phyloP scores from a whole-genome alignment of 1,284 basidiomycete species.

The Sphagnurus paluster region DNA sequence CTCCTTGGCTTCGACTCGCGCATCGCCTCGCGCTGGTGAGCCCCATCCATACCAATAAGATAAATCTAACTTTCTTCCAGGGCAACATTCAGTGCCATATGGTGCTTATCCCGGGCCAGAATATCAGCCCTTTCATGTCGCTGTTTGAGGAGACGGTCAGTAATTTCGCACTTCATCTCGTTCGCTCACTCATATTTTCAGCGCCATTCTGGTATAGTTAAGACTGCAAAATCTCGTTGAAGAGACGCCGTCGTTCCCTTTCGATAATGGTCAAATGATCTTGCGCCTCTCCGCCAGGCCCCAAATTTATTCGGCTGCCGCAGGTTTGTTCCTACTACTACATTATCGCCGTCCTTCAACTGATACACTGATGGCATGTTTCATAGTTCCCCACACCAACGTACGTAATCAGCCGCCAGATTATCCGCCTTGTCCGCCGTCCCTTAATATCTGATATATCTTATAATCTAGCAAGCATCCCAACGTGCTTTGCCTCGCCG shows the following conservation, averaged over 20 bases:
- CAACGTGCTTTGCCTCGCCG: conserved; percentile 24
- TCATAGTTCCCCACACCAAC: conserved; percentile 16
- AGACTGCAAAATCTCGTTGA: conserved; percentile 40
- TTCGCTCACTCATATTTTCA: conserved; percentile 12
- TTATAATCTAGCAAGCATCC: conserved; percentile 15
- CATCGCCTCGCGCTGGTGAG: conserved; percentile 49
- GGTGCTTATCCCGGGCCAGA: conserved; percentile 46
- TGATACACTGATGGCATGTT: conserved; percentile 8
- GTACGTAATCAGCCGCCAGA: conserved; percentile 26
- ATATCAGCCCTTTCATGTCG: conserved; percentile 43
- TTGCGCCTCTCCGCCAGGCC: conserved; percentile 35
- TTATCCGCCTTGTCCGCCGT: conserved; percentile 11
- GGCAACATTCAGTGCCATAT: conserved; percentile 59
- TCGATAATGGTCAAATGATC: conserved; percentile 26
- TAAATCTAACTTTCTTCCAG: conserved; percentile 33
- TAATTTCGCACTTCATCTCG: conserved; percentile 6
- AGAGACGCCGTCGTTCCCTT: conserved; percentile 31
- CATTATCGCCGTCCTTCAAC: conserved; percentile 1
- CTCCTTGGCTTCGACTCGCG: conserved; percentile 41
- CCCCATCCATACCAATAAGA: no score
- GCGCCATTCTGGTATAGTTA: conserved; percentile 32
- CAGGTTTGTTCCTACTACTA: conserved; percentile 20
- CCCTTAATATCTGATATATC: conserved; percentile 14
- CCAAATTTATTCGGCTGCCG: conserved; percentile 17
- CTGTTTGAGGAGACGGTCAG: conserved; percentile 59